Base-by-base conservation (phyloP, 1,139 yeast genomes). In the Protomyces lactucae-debilis region DNA sequence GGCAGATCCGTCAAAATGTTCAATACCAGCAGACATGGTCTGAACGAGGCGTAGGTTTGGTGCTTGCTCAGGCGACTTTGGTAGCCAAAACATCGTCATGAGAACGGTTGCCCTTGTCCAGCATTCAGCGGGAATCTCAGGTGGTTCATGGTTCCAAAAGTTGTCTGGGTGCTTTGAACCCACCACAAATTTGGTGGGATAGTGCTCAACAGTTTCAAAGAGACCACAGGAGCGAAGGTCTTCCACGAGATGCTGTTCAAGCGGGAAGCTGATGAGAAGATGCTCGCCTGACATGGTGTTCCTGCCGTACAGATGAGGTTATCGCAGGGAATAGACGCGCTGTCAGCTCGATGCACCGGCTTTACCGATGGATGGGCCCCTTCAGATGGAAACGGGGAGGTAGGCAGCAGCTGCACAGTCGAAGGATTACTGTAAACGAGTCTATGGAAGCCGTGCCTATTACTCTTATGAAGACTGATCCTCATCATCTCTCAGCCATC, bases 1-100 rank as follows among this genome's bases (percentile, higher is more conserved):
- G 5, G 45, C 5, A 16, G 35, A 25, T 2, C 52, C 35, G 10
- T 28, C 40, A 25, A 43, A 21, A 16, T 59, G 64, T n/a, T 43
- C 64, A 35, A 53, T 25, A 6, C 57, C 57, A 9, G 64, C 57
- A 5, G 64, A 59, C 57, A 52, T 59, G 57, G 52, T 45, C n/a
- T 59, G 57, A 18, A 59, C 35, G 37, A 59, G 52, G 32, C 36
- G 39, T 36, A 59, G 32, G 43, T 53, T 52, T 18, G 64, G 64
- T 18, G 57, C 64, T 37, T 43, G 52, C 14, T 32, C 46, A 18
- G 40, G n/a, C 12, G 57, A 39, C 23, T 55, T 28, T 3, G 64
- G 52, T 3, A 60, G 25, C 40, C 36, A 46, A 32, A 55, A 43
- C 60, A 54, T 52, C 21, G 64, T 60, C 60, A 60, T 28, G n/a